phyloP scores from a whole-genome alignment of 345 rosid species.

The Eucalyptus caleyi region DNA sequence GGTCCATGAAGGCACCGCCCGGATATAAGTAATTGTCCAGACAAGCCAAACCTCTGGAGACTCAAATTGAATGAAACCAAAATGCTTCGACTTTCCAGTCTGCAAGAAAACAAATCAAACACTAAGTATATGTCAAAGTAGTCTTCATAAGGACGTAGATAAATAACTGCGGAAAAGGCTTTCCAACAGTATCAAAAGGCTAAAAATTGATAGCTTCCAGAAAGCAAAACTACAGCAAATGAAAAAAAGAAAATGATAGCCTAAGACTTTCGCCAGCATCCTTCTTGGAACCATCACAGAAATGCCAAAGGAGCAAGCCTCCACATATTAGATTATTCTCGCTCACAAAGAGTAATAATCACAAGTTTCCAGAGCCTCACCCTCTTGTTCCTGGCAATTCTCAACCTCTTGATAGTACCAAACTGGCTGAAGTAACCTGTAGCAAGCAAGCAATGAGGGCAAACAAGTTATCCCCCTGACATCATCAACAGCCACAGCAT shows the following conservation, averaged over 20 bases:
- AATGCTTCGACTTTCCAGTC: conserved; percentile 96
- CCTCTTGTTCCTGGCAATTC: conserved; percentile 86
- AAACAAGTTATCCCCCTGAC: background rate
- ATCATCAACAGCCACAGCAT: background rate
- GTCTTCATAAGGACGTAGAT: background rate
- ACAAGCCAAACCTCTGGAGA: conserved; percentile 53
- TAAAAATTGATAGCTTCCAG: background rate
- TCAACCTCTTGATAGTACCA: conserved; percentile 67
- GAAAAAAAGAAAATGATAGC: background rate
- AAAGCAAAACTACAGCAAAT: background rate
- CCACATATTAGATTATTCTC: background rate
- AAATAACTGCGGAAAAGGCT: background rate
- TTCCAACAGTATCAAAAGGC: background rate
- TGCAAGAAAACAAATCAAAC: conserved; percentile 8
- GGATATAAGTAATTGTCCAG: background rate
- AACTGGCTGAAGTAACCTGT: conserved; percentile 77
- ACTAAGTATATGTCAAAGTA: background rate
- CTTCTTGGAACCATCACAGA: background rate
- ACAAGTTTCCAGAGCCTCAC: conserved; percentile 10
- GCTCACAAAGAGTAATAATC: background rate
- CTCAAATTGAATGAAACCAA: conserved; percentile 77
- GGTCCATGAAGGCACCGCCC: background rate
- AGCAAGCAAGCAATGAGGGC: background rate
- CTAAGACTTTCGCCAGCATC: background rate
- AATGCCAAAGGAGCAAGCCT: background rate